Percentiles rank a stretch among this genome's conserved stretches.
Conservation (phyloP, 2,329 filamentous ascomycete species). For the Aspergillus hortae region DNA sequence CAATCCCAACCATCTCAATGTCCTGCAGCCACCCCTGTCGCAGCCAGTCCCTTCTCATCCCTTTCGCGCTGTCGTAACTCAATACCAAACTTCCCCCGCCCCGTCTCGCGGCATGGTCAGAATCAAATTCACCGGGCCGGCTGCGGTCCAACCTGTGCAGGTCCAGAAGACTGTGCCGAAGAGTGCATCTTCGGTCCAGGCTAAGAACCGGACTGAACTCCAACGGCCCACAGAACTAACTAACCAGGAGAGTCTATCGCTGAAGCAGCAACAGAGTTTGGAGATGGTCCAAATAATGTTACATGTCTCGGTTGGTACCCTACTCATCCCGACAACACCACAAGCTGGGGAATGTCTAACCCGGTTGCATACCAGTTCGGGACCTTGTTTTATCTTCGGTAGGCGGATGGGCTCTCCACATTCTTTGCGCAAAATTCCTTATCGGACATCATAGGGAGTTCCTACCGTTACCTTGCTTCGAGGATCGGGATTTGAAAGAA, state of each 20-base stretch:
- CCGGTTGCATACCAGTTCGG: constrained; percentile 25
- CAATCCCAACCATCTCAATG: too few relatives aligned
- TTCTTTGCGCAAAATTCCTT: constrained; percentile 6
- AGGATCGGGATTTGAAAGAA: constrained; percentile 29
- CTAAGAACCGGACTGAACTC: constrained; percentile 12
- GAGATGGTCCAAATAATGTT: constrained; percentile 48
- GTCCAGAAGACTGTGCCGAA: constrained; percentile 2
- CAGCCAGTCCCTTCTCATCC: not conserved
- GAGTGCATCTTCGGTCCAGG: constrained; percentile 10
- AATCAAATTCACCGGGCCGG: constrained; percentile 21
- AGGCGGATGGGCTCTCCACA: constrained; percentile 2
- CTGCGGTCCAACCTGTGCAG: constrained; percentile 14
- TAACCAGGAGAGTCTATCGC: constrained; percentile 11
- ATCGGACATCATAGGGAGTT: constrained; percentile 26
- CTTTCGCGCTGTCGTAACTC: too few relatives aligned
- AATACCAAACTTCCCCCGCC: too few relatives aligned
- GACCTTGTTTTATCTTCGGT: constrained; percentile 35
- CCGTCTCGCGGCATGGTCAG: constrained; percentile 18
- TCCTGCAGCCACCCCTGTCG: too few relatives aligned
- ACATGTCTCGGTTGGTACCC: constrained; percentile 41
- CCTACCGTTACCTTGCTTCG: constrained; percentile 33
- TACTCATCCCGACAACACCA: not conserved
- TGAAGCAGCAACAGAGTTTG: constrained; percentile 44
- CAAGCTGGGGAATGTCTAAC: constrained; percentile 5
- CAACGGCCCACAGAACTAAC: constrained; percentile 5